A percentile compares a stretch with the other conserved stretches of the same genome.
These are phyloP conservation scores for Backusella sp. DNA, from an alignment of 192 early-diverging fungal species.

Conservation along the genomic window DNA sequence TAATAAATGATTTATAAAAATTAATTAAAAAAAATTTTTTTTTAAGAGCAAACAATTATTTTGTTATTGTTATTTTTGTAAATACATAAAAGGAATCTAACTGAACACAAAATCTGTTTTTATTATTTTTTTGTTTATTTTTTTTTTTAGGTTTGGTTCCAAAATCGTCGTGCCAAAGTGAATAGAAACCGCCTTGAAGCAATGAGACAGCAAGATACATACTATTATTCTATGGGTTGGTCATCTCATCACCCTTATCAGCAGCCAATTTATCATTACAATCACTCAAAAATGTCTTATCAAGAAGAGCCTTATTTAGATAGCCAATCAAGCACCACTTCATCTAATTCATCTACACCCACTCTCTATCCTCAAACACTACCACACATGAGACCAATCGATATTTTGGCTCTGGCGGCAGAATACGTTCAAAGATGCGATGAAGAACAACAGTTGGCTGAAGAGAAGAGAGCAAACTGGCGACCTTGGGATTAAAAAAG, in stretches of 20 bases:
- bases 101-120: conserved; percentile 11
- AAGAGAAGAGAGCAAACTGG: conserved; percentile 14
- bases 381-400: conserved; percentile 25
- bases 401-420: conserved; percentile 37
- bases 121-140: conserved; percentile 20
- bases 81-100: conserved; percentile 4
- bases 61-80: background rate
- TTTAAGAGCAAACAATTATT: background rate
- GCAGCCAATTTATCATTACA: background rate
- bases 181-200: conserved; percentile 47
- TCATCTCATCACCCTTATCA: background rate
- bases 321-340: conserved; percentile 4
- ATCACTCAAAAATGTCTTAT: background rate
- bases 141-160: conserved; percentile 72
- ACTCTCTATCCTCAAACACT: conserved; percentile 6
- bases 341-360: conserved; percentile 9
- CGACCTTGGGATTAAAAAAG: conserved; percentile 16
- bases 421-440: conserved; percentile 34
- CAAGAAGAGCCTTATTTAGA: conserved; percentile 1
- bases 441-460: conserved; percentile 24
- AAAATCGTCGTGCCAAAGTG: conserved; percentile 81
- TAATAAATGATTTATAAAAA: conserved; percentile 28
- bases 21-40: background rate
- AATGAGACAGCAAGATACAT: conserved; percentile 5
- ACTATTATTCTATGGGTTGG: conserved; percentile 2